Conservation (phyloP, 2,329 filamentous ascomycete genomes). For the Parasarocladium wereldwijsianum region DNA sequence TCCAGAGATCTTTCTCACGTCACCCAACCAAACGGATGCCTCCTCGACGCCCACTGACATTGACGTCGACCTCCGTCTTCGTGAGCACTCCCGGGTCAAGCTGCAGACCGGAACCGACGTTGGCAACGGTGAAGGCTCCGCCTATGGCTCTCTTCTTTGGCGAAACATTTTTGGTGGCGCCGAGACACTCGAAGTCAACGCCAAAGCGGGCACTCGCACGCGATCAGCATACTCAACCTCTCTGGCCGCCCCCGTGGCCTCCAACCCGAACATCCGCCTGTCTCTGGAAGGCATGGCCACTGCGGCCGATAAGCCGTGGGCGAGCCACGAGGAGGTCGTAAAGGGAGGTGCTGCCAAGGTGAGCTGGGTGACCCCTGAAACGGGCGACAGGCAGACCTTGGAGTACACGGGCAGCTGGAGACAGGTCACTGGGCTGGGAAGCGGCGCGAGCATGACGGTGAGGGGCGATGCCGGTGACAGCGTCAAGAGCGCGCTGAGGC, state of each 20-base stretch:
- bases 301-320: constrained; percentile 79
- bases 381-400: constrained; percentile 58
- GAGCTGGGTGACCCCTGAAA: constrained; percentile 50
- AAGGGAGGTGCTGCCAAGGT: constrained; percentile 66
- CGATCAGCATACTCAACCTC: constrained; percentile 80
- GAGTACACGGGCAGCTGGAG: constrained; percentile 76
- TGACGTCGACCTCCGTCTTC: constrained; percentile 69
- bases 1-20: constrained; percentile 70
- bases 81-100: constrained; percentile 69
- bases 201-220: constrained; percentile 78
- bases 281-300: constrained; percentile 72
- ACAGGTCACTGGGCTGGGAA: constrained; percentile 67
- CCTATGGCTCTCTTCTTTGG: constrained; percentile 74
- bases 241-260: constrained; percentile 68
- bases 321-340: constrained; percentile 81
- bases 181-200: constrained; percentile 76
- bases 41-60: constrained; percentile 62
- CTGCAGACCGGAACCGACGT: constrained; percentile 92
- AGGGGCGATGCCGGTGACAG: constrained; percentile 78
- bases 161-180: constrained; percentile 92
- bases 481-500: constrained; percentile 74
- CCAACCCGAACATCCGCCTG: constrained; percentile 67
- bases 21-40: constrained; percentile 47
- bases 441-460: constrained; percentile 65
- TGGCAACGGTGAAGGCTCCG: constrained; percentile 85